Evolutionary conservation across 352 stramenopile genomes (phyloP).

Genomic region (Globisporangium nodosum): DNA sequence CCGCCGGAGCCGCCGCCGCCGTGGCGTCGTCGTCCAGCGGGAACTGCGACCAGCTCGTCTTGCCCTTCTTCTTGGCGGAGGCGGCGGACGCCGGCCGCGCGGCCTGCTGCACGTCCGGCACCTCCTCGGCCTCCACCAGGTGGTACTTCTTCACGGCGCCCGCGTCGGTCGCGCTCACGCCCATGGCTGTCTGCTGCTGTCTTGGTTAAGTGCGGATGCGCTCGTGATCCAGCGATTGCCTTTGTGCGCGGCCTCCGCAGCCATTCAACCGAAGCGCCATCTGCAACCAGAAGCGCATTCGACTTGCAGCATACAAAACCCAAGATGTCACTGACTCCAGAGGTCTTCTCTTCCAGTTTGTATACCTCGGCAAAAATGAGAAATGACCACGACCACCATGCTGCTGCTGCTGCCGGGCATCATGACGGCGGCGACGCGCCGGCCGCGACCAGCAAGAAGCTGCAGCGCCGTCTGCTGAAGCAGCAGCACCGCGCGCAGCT

Average conservation of each 20-base stretch:
- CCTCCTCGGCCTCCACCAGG: slow-evolving; percentile 78
- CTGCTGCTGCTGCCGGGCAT: no score
- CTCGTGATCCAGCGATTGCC: not conserved
- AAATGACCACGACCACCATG: not conserved
- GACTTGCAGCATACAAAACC: not conserved
- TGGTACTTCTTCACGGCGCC: slow-evolving; percentile 63
- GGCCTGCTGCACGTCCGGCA: slow-evolving; percentile 27
- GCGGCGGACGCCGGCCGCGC: slow-evolving; percentile 1
- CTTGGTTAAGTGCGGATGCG: not conserved
- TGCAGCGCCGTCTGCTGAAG: slow-evolving; percentile 40
- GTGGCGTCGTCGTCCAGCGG: slow-evolving; percentile 27
- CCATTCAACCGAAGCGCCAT: not conserved
- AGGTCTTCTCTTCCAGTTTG: not conserved
- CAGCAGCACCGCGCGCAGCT: slow-evolving; percentile 28
- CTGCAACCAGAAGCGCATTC: not conserved
- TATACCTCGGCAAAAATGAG: not conserved
- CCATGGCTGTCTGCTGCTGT: slow-evolving; percentile 13
- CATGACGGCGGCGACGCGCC: no score
- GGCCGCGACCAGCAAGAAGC: slow-evolving; percentile 31
- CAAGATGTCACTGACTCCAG: not conserved
- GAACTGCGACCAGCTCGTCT: slow-evolving; percentile 74
- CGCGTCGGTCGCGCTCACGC: slow-evolving; percentile 28
- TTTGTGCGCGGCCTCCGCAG: slow-evolving; percentile 1
- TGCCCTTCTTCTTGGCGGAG: slow-evolving; percentile 54
- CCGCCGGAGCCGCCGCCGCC: not conserved